Evolutionary conservation across 1,284 basidiomycete genomes (phyloP).

Genomic region (Coniferiporia sulphurascens): DNA sequence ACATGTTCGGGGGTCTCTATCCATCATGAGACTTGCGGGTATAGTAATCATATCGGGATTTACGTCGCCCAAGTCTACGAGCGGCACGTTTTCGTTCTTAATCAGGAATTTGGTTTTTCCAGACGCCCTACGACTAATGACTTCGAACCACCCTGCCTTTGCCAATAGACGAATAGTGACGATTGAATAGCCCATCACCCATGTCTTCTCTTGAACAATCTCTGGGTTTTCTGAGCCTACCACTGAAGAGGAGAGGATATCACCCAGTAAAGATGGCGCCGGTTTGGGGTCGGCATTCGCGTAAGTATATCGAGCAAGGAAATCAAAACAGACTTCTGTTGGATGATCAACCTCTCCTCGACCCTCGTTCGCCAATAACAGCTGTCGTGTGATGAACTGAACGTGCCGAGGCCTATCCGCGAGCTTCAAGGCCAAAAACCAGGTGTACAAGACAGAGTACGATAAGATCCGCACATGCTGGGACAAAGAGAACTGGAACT

Average conservation of each 20-base stretch:
- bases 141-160: conserved; percentile 85
- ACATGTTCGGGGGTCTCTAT: conserved; percentile 40
- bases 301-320: conserved; percentile 93
- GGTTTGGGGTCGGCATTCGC: conserved; percentile 92
- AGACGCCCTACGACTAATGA: conserved; percentile 83
- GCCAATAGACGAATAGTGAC: conserved; percentile 78
- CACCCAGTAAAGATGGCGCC: conserved; percentile 73
- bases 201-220: conserved; percentile 63
- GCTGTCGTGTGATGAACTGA: conserved; percentile 81
- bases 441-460: conserved; percentile 90
- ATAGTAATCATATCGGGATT: conserved; percentile 72
- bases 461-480: conserved; percentile 95
- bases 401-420: conserved; percentile 81
- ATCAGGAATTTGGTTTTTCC: conserved; percentile 88
- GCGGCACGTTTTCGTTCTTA: conserved; percentile 85
- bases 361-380: conserved; percentile 84
- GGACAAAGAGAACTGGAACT: conserved; percentile 82
- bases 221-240: conserved; percentile 31
- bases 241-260: conserved; percentile 40
- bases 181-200: conserved; percentile 85
- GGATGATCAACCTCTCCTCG: conserved; percentile 78
- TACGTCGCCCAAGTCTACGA: conserved; percentile 78
- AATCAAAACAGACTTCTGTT: conserved; percentile 97
- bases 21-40: conserved; percentile 70
- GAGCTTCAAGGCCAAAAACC: conserved; percentile 92